A percentile compares a stretch with the other conserved stretches of the same genome.
These are phyloP conservation scores for Penicillium frequentans DNA, from an alignment of 2,329 filamentous ascomycete species.

Conservation along the genomic window DNA sequence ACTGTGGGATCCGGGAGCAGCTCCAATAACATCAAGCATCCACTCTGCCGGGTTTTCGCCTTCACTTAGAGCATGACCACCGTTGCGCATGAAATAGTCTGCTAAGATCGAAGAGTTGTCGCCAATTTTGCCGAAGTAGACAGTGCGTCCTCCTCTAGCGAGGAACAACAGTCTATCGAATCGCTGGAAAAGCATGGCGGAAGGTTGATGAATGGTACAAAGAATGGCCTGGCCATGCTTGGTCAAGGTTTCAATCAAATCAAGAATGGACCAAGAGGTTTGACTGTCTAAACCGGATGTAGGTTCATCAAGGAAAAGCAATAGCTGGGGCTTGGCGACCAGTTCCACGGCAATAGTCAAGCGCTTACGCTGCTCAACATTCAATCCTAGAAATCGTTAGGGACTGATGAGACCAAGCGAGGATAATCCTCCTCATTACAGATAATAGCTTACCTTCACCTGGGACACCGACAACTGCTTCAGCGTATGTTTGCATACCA, in stretches of 20 bases:
- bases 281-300: conserved; percentile 92
- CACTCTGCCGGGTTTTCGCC: conserved; percentile 74
- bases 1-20: conserved; percentile 64
- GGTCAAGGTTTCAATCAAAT: conserved; percentile 84
- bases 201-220: conserved; percentile 95
- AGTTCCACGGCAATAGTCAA: conserved; percentile 92
- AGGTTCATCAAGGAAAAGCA: conserved; percentile 91
- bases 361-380: conserved; percentile 65
- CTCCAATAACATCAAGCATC: conserved; percentile 63
- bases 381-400: conserved; percentile 31
- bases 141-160: conserved; percentile 63
- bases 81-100: conserved; percentile 65
- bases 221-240: conserved; percentile 88
- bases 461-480: conserved; percentile 82
- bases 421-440: not conserved
- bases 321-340: conserved; percentile 71
- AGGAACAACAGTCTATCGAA: conserved; percentile 68
- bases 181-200: conserved; percentile 88
- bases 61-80: conserved; percentile 58
- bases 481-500: conserved; percentile 84
- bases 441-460: conserved; percentile 46
- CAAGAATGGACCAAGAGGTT: conserved; percentile 88
- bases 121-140: conserved; percentile 70
- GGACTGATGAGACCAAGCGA: not conserved
- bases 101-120: conserved; percentile 58